Evolutionary conservation across 805 yeast species (phyloP), one percentile per base, ranked within the genome.

Genomic region (Nakazawaea siamensis): DNA sequence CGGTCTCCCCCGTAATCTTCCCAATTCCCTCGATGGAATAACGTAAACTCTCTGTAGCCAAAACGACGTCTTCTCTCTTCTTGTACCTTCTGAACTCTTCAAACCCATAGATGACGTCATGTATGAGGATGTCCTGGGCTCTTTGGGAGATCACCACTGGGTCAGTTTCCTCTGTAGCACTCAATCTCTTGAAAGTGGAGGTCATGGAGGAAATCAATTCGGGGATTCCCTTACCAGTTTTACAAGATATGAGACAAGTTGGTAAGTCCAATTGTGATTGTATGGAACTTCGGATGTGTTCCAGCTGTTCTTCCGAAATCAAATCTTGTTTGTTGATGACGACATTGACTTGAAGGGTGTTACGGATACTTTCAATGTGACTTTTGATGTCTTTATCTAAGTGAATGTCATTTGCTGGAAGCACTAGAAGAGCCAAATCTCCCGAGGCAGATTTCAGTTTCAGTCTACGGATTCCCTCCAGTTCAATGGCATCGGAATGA

Each of bases 21-120:
- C 97, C 97, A 25, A 92, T 81, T 0, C 96, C 96, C 11, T 80
- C 86, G 14, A 80, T 76, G 1, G 95, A 76, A 33, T 69, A 69
- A 32, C 70, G 69, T 26, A 92, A 62, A 37, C 81, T 78, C 40
- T 90, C 95, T 1, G 84, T 62, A 0, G 95, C 94, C 25, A 86
- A 53, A 0, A 85, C 90, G 2, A 86, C 74, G 45, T 88, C 97
- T 27, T 73, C 73, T 13, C 62, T 55, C 3, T 66, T 58, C 34
- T 64, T 68, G 50, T 68, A 68, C 2, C 50, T 37, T 13, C 68
- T 49, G 49, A 83, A 86, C 39, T 76, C 76, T n/a, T 71, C 65
- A 30, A 90, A 68, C 0, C 95, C 92, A 34, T 67, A 71, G 1
- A 88, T 47, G 0, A 90, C 88, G 44, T 88, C 96, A 33, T 80